phyloP scores from a whole-genome alignment of 148 eudicot species.

The Amaranthus hypochondriacus region DNA sequence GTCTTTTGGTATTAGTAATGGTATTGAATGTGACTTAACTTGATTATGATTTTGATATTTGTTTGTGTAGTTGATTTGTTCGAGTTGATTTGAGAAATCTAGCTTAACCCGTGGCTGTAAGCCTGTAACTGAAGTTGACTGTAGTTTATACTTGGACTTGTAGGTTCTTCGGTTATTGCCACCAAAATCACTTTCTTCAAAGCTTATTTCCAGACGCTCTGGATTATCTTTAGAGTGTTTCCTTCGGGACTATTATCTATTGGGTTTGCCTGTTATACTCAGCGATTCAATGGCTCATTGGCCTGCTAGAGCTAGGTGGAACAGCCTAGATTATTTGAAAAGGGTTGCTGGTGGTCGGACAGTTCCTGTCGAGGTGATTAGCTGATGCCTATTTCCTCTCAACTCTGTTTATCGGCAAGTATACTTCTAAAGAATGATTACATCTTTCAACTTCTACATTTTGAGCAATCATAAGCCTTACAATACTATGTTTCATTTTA shows the following conservation, averaged over 20 bases:
- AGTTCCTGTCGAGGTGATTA: slow-evolving; percentile 96
- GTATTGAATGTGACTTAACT: too few relatives aligned
- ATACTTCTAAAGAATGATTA: slow-evolving; percentile 19
- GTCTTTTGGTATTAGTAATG: too few relatives aligned
- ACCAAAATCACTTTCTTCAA: slow-evolving; percentile 57
- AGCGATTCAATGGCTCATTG: slow-evolving; percentile 88
- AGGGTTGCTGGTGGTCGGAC: slow-evolving; percentile 90
- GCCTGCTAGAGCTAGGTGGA: slow-evolving; percentile 93
- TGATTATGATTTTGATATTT: too few relatives aligned
- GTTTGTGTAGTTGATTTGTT: too few relatives aligned
- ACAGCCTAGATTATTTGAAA: slow-evolving; percentile 62
- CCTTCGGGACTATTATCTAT: slow-evolving; percentile 57
- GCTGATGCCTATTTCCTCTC: slow-evolving; percentile 30
- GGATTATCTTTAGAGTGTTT: slow-evolving; percentile 80
- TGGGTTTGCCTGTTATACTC: slow-evolving; percentile 79
- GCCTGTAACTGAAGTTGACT: background rate
- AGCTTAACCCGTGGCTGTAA: too few relatives aligned
- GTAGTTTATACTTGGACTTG: slow-evolving; percentile 17
- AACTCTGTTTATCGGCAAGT: slow-evolving; percentile 29
- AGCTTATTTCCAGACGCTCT: slow-evolving; percentile 45
- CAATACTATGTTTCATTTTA: background rate
- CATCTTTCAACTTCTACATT: background rate
- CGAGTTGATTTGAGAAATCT: too few relatives aligned
- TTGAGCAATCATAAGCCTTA: background rate
- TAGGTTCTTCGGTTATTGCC: slow-evolving; percentile 66